Percentiles rank a stretch among this genome's conserved stretches.
Evolutionary conservation across 2,329 filamentous ascomycete genomes (phyloP).

Genomic region (Claviceps purpurea): DNA sequence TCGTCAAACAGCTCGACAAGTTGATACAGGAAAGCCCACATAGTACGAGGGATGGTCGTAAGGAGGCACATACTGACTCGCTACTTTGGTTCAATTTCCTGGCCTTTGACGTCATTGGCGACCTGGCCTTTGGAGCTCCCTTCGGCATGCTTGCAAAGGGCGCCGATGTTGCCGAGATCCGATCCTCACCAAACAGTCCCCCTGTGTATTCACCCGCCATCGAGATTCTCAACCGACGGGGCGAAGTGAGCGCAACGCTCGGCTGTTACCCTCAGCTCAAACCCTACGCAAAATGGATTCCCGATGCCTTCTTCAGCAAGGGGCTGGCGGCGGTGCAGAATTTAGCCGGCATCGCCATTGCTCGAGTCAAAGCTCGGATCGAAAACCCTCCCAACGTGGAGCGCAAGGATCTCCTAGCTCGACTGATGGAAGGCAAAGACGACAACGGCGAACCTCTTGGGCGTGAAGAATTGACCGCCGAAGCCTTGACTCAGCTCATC

Average conservation of each 20-base stretch:
- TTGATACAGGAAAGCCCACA: constrained; percentile 34
- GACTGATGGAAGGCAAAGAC: constrained; percentile 77
- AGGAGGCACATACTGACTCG: constrained; percentile 55
- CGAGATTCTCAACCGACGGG: constrained; percentile 76
- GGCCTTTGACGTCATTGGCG: constrained; percentile 37
- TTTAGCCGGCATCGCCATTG: constrained; percentile 77
- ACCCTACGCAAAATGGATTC: constrained; percentile 67
- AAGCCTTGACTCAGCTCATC: constrained; percentile 80
- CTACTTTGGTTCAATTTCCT: constrained; percentile 58
- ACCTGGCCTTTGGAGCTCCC: constrained; percentile 37
- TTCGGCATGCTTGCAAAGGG: constrained; percentile 63
- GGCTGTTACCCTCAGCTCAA: constrained; percentile 63
- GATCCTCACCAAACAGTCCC: constrained; percentile 42
- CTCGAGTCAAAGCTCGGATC: constrained; percentile 62
- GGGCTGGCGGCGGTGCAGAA: constrained; percentile 64
- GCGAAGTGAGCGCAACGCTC: constrained; percentile 71
- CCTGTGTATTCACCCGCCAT: constrained; percentile 66
- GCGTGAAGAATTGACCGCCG: constrained; percentile 70
- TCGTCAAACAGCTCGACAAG: constrained; percentile 60
- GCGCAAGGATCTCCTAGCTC: constrained; percentile 67
- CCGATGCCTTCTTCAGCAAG: constrained; percentile 67
- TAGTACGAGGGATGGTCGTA: constrained; percentile 40
- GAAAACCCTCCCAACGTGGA: constrained; percentile 51
- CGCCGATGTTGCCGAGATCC: constrained; percentile 63
- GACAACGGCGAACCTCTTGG: constrained; percentile 64